Base-by-base conservation (phyloP, 305 asterid species). In the Fraxinus sp. region DNA sequence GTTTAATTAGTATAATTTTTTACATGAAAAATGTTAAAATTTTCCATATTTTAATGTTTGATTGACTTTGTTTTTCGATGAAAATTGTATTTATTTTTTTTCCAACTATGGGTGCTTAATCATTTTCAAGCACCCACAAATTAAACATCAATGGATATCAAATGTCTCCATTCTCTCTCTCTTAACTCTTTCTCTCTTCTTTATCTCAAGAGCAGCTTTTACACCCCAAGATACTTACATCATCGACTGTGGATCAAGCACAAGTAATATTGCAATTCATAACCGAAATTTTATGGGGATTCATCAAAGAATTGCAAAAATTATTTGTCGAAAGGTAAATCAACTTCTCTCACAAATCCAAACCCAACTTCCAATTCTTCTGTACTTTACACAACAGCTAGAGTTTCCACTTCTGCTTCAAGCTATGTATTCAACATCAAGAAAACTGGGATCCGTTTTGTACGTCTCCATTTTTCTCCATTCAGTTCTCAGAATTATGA, bases 391-490 rank as follows among this genome's bases (percentile, higher is more conserved):
- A 35, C 14, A 1, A 77, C 88, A 18, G 88, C 92, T 4, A 86
- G 92, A 74, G 82, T 87, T 41, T 89, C 88, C 84, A 86, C 79
- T 7, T 20, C 41, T 73, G 74, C 83, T 71, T 84, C 89, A 2
- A 76, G 78, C 18, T 87, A 89, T 39, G 66, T 57, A 2, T 82
- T 89, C 36, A 26, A 49, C 8, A 84, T 89, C 80, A 86, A 87
- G 83, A 83, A 86, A 49, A 7, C 74, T 24, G 92, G 90, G 72
- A 64, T 32, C 11, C 90, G 88, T 78, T 86, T 89, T 78, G 89
- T 89, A 71, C 90, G 92, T 41, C 85, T 89, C 41, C 92, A 89
- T 83, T 86, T 89, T 64, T 64, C 72, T 24, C 72, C 72, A 2
- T 64, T 64, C 72, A 24, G 16, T 24, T 64, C 32, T 22, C 77